Evolutionary conservation across 2,329 filamentous ascomycete genomes (phyloP).

Genomic region (Neofusicoccum laricinum): DNA sequence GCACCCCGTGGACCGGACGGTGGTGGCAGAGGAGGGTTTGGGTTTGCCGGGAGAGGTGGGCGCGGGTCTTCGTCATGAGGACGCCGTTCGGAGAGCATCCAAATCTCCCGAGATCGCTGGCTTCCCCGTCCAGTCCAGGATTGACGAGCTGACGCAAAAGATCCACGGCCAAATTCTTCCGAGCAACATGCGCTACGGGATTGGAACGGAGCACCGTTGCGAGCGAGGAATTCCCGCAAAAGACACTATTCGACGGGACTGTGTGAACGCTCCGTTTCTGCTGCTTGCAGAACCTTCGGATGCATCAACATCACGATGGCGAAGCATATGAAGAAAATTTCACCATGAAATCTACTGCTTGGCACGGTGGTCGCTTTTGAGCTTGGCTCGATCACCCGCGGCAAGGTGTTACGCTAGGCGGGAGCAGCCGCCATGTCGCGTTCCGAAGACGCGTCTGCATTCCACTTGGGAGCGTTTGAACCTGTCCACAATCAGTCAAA

Average conservation of each 20-base stretch:
- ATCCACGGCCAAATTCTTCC: constrained; percentile 5
- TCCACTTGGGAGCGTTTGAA: not conserved
- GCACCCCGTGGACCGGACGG: constrained; percentile 75
- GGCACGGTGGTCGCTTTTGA: not conserved
- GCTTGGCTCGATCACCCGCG: not conserved
- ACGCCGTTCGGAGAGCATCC: not conserved
- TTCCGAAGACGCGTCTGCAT: constrained; percentile 2
- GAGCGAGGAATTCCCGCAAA: not conserved
- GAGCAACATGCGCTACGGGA: not conserved
- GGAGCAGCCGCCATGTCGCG: not conserved
- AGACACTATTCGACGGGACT: not conserved
- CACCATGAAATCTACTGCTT: not conserved
- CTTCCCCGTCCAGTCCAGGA: not conserved
- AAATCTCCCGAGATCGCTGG: not conserved
- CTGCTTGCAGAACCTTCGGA: not conserved
- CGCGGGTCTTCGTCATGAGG: not conserved
- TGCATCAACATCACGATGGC: not conserved
- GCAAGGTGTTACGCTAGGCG: not conserved
- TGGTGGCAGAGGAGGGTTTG: constrained; percentile 73
- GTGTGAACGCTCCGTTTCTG: not conserved
- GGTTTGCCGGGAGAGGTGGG: constrained; percentile 47
- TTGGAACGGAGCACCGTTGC: not conserved
- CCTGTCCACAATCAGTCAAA: not conserved
- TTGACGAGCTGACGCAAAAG: not conserved
- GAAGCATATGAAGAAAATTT: not conserved